Evolutionary conservation across 768 basidiomycete genomes (phyloP).

Genomic region (Arthromyces matolae): DNA sequence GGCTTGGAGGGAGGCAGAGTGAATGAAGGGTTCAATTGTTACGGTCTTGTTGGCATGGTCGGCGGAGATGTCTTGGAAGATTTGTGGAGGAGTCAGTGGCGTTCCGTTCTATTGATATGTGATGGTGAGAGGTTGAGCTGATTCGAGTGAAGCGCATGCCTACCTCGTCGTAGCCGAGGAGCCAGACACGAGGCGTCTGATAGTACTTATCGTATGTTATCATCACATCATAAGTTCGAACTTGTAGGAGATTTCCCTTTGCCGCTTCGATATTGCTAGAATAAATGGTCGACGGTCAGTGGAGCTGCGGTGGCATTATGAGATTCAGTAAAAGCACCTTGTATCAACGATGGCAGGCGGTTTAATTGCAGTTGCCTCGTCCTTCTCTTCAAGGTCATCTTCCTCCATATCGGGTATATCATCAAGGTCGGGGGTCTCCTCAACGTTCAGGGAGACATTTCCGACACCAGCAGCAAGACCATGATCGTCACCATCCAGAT

Average conservation of each 20-base stretch:
- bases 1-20: slow-evolving; percentile 76
- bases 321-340: slow-evolving; percentile 38
- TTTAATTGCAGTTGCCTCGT: slow-evolving; percentile 77
- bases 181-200: slow-evolving; percentile 97
- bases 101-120: slow-evolving; percentile 63
- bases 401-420: slow-evolving; percentile 99
- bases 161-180: slow-evolving; percentile 96
- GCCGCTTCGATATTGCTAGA: slow-evolving; percentile 59
- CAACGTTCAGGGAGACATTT: slow-evolving; percentile 42
- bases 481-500: slow-evolving; percentile 59
- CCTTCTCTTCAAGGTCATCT: slow-evolving; percentile 83
- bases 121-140: slow-evolving; percentile 6
- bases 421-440: slow-evolving; percentile 86
- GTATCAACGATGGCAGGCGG: slow-evolving; percentile 39
- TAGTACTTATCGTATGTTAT: slow-evolving; percentile 99
- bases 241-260: slow-evolving; percentile 85
- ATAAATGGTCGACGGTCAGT: background rate
- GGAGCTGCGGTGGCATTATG: background rate
- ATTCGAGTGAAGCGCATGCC: slow-evolving; percentile 2
- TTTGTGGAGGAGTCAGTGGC: slow-evolving; percentile 83
- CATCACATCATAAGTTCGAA: slow-evolving; percentile 98
- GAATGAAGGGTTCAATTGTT: slow-evolving; percentile 98
- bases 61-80: slow-evolving; percentile 95
- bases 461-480: slow-evolving; percentile 43
- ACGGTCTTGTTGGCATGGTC: slow-evolving; percentile 99